Base-by-base conservation (phyloP, 257 asterid species). In the Solanum infundibuliforme region DNA sequence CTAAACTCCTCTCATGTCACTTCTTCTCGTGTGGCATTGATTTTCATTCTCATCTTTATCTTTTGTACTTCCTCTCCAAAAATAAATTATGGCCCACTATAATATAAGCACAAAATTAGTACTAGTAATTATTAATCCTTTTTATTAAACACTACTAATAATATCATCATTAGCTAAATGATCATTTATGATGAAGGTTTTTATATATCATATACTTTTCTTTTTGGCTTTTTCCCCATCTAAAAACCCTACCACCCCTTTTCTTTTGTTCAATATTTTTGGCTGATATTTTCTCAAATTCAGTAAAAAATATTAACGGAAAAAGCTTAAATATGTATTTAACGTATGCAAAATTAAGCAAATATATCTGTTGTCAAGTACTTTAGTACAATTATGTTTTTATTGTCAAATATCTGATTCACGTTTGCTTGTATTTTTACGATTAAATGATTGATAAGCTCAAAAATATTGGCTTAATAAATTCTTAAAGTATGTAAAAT, bases 21-120 rank as follows among this genome's bases (percentile, higher is more conserved):
- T 18, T 79, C 76, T 88, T 86, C 89, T 85, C 90, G 89, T 86
- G 87, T 88, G 92, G 79, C 90, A 68, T 89, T 89, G 87, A 87
- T 90, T 86, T 90, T 90, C 88, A 87, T 87, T 91, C 90, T 92
- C 89, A 89, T 89, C 84, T 86, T 83, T 73, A 72, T 41, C 48
- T 90, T 87, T 43, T 90, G 90, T 88, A 90, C 91, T 89, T 87
- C 76, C 32, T 29, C 43, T 12, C 52, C 16, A 34, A 73, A 72
- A 72, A 34, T 25, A 73, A 73, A 34, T 74, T 21, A 74, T 74
- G 82, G 52, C 48, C 52, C 82, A 74, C 82, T 35, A 68, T 87
- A 38, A 83, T 25, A 46, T 87, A 88, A 84, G 41, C 25, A 69
- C 89, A 65, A 75, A 81, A 76, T 69, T 74, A 32, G 41, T 71